Conservation (phyloP, 176 grass and related monocot genomes). For the Rhipidocladum racemiflorum region DNA sequence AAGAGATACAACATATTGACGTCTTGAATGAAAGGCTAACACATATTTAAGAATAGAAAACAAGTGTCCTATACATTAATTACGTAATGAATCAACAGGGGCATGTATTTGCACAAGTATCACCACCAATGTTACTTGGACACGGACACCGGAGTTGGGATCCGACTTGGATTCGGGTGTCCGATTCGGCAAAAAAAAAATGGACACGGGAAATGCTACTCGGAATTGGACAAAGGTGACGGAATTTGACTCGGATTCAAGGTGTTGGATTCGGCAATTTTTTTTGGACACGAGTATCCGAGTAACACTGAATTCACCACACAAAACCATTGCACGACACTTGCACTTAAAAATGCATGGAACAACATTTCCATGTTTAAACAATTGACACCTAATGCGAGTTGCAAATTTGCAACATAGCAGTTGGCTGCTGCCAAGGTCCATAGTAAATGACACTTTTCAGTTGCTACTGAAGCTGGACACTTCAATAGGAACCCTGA, state of each 20-base stretch:
- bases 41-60: conserved; percentile 20
- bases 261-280: no score
- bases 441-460: conserved; percentile 1
- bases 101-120: not conserved
- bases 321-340: not conserved
- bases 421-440: not conserved
- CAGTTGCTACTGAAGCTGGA: not conserved
- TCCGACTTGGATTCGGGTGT: no score
- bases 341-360: not conserved
- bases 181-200: no score
- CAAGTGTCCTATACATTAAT: not conserved
- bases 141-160: no score
- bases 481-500: not conserved
- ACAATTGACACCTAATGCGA: not conserved
- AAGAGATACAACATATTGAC: not conserved
- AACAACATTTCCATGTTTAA: conserved; percentile 4
- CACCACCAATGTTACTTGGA: no score
- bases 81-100: not conserved
- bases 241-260: no score
- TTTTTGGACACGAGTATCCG: no score
- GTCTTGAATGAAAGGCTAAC: not conserved
- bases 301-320: no score
- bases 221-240: no score
- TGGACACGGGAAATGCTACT: no score
- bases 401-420: not conserved